Evolutionary conservation across 139 green algal species (phyloP).

Genomic region (Micromonas commoda): DNA sequence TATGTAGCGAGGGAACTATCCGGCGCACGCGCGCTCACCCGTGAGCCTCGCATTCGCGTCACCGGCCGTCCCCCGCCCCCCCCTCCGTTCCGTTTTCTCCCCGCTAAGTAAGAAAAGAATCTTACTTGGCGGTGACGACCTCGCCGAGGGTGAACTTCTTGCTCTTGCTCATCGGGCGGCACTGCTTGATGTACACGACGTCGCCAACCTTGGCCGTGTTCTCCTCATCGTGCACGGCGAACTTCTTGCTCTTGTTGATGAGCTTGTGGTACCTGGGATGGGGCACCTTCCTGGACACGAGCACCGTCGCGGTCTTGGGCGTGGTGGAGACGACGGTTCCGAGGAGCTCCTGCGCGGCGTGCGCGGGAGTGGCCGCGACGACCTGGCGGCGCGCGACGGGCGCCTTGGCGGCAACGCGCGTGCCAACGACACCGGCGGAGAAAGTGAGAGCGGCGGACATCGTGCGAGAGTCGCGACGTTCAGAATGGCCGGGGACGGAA

Average conservation of each 20-base stretch:
- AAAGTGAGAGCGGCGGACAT: not conserved
- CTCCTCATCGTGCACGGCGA: constrained; percentile 35
- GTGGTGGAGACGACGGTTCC: constrained; percentile 24
- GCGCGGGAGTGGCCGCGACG: not conserved
- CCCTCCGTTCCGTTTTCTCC: no score
- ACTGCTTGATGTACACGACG: constrained; percentile 22
- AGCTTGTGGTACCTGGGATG: constrained; percentile 34
- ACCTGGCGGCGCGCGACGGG: not conserved
- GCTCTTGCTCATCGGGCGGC: constrained; percentile 23
- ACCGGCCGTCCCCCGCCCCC: no score
- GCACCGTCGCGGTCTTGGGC: constrained; percentile 19
- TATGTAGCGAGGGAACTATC: no score
- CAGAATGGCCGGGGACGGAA: not conserved
- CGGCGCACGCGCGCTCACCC: no score
- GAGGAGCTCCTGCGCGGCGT: constrained; percentile 9
- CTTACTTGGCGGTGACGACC: not conserved
- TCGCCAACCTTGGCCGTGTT: constrained; percentile 18
- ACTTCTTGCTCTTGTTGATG: constrained; percentile 29
- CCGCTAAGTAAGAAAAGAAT: no score
- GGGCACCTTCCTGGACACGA: constrained; percentile 16
- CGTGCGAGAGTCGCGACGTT: not conserved
- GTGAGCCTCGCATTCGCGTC: no score
- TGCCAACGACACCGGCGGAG: not conserved
- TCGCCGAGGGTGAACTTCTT: constrained; percentile 26
- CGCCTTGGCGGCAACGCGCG: not conserved